These are phyloP conservation scores for Populus deltoides DNA, from an alignment of 345 rosid species.

Conservation along the genomic window DNA sequence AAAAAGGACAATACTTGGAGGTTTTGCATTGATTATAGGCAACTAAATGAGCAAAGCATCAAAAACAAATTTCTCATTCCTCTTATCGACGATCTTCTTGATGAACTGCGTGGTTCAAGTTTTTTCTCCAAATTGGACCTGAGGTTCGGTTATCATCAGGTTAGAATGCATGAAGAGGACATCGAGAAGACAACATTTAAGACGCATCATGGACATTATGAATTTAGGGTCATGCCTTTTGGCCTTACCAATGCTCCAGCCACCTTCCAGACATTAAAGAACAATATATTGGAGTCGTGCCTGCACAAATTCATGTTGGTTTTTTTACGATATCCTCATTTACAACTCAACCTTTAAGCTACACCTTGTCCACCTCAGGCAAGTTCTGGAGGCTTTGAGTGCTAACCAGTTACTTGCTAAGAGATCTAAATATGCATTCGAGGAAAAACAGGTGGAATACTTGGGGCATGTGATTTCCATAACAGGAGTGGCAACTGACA, in stretches of 20 bases:
- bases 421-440: neutral
- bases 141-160: neutral
- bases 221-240: neutral
- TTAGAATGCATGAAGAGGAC: neutral
- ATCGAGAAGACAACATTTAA: neutral
- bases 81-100: neutral
- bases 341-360: neutral
- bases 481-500: neutral
- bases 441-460: neutral
- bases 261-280: too few relatives aligned
- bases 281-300: too few relatives aligned
- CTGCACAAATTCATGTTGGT: neutral
- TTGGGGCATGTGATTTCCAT: neutral
- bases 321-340: neutral
- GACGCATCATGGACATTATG: neutral
- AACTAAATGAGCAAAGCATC: too few relatives aligned
- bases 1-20: too few relatives aligned
- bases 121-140: neutral
- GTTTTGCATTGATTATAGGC: too few relatives aligned
- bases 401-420: neutral
- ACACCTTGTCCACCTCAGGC: neutral
- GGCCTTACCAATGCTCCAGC: too few relatives aligned
- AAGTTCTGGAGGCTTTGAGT: neutral
- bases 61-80: too few relatives aligned
- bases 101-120: neutral